A percentile compares a stretch with the other conserved stretches of the same genome.
These are phyloP conservation scores for Tilletia setariae DNA, from an alignment of 1,284 basidiomycete genomes.

Conservation along the genomic window DNA sequence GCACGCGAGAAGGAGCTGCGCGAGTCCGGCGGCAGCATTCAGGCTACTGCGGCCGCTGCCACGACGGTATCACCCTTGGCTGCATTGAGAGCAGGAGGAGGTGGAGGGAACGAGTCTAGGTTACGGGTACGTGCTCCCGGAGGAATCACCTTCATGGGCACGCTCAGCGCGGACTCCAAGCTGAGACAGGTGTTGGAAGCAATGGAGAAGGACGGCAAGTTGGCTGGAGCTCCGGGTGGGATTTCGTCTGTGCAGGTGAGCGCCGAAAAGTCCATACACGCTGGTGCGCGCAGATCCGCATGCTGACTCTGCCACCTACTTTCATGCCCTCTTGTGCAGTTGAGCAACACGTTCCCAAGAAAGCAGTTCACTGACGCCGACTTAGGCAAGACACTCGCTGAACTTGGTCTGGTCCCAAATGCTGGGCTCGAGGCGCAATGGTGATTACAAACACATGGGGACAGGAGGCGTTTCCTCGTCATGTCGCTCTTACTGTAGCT, in stretches of 20 bases:
- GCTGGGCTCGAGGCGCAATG: slow-evolving; percentile 45
- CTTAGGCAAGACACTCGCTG: slow-evolving; percentile 38
- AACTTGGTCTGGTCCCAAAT: slow-evolving; percentile 50
- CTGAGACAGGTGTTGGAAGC: slow-evolving; percentile 35
- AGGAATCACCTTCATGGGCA: slow-evolving; percentile 46
- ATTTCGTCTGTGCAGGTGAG: neutral
- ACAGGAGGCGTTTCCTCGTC: too few relatives aligned
- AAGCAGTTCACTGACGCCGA: slow-evolving; percentile 45
- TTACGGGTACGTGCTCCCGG: slow-evolving; percentile 44
- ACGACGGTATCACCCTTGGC: slow-evolving; percentile 30
- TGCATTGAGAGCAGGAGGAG: slow-evolving; percentile 12
- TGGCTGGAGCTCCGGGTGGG: slow-evolving; percentile 21
- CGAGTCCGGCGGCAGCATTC: slow-evolving; percentile 26
- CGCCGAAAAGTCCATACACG: neutral
- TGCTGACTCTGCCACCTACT: slow-evolving; percentile 1
- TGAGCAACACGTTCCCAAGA: slow-evolving; percentile 50
- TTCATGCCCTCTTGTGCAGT: slow-evolving; percentile 26
- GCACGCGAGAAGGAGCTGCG: slow-evolving; percentile 47
- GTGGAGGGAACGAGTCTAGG: slow-evolving; percentile 38
- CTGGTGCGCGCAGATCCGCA: neutral
- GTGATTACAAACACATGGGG: neutral
- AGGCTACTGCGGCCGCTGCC: slow-evolving; percentile 18
- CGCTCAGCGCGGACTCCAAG: slow-evolving; percentile 39
- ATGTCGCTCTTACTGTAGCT: too few relatives aligned
- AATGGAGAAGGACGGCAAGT: slow-evolving; percentile 39